Evolutionary conservation across 2,329 filamentous ascomycete species (phyloP).

Genomic region (Neopestalotiopsis sp.): DNA sequence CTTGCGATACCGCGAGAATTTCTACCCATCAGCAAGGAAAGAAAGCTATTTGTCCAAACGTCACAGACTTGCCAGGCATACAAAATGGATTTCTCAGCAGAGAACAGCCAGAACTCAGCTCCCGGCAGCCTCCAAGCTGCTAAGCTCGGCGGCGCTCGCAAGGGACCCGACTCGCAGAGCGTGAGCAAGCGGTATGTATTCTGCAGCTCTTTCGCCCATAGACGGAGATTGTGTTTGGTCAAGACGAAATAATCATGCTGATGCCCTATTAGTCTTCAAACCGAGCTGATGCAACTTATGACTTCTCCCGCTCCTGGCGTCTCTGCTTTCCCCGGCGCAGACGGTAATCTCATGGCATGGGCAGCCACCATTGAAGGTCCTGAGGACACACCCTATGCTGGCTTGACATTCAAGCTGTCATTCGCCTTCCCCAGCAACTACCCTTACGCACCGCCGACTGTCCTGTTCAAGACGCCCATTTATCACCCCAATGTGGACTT

Average conservation of each 20-base stretch:
- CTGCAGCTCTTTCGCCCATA: background rate
- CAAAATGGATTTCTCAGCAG: constrained; percentile 59
- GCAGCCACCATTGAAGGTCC: constrained; percentile 93
- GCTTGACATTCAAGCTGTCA: constrained; percentile 87
- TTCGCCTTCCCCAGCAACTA: constrained; percentile 93
- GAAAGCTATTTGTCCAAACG: background rate
- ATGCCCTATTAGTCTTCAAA: constrained; percentile 76
- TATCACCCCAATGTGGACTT: constrained; percentile 99
- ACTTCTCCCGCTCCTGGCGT: constrained; percentile 91
- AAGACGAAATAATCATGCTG: background rate
- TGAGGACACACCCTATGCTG: constrained; percentile 87
- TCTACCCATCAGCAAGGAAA: background rate
- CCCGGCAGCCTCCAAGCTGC: constrained; percentile 66
- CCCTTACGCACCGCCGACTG: constrained; percentile 87
- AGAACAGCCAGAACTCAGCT: constrained; percentile 72
- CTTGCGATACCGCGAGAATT: background rate
- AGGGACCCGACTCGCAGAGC: constrained; percentile 70
- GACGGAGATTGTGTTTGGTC: background rate
- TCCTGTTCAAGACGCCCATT: constrained; percentile 97
- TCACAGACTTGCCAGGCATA: constrained; percentile 4
- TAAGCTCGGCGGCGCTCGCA: constrained; percentile 65
- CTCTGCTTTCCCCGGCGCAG: constrained; percentile 90
- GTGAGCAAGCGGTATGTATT: constrained; percentile 44
- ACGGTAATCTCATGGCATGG: constrained; percentile 91
- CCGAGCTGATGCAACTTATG: constrained; percentile 98